Conservation (phyloP, 2,329 filamentous ascomycete species). For the Metarhizium rileyi region DNA sequence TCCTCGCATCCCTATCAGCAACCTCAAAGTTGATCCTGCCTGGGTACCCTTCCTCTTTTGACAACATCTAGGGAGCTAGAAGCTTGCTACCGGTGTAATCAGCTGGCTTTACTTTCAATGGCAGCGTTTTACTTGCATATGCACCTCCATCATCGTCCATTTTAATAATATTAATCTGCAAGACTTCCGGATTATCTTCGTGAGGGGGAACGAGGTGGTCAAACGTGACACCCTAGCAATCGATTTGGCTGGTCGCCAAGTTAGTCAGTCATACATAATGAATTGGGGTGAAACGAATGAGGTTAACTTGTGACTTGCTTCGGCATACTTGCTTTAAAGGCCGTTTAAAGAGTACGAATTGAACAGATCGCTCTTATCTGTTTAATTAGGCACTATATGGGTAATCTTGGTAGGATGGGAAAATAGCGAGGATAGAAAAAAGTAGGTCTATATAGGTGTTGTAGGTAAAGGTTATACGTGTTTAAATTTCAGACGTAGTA, state of each 20-base stretch:
- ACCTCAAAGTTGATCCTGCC: background rate
- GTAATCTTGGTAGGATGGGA: too few species aligned
- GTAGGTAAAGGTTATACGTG: too few species aligned
- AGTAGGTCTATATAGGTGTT: too few species aligned
- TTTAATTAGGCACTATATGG: too few species aligned
- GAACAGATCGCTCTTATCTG: too few species aligned
- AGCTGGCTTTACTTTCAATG: slow-evolving; percentile 23
- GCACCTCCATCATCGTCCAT: slow-evolving; percentile 20
- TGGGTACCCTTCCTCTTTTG: slow-evolving; percentile 13
- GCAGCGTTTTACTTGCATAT: slow-evolving; percentile 25
- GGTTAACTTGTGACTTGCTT: too few species aligned
- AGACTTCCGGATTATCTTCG: slow-evolving; percentile 28
- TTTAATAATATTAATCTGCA: slow-evolving; percentile 33
- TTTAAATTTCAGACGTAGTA: too few species aligned
- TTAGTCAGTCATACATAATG: background rate
- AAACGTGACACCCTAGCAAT: slow-evolving; percentile 28
- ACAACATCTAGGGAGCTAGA: slow-evolving; percentile 29
- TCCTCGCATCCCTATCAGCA: background rate
- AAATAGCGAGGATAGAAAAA: too few species aligned
- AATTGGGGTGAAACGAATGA: background rate
- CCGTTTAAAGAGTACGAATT: too few species aligned
- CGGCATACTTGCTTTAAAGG: background rate
- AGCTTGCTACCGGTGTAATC: slow-evolving; percentile 30
- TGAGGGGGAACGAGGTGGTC: slow-evolving; percentile 26
- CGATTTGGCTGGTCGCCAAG: background rate